phyloP scores from a whole-genome alignment of 2,329 filamentous ascomycete genomes.

The Proliferodiscus dingleyae region DNA sequence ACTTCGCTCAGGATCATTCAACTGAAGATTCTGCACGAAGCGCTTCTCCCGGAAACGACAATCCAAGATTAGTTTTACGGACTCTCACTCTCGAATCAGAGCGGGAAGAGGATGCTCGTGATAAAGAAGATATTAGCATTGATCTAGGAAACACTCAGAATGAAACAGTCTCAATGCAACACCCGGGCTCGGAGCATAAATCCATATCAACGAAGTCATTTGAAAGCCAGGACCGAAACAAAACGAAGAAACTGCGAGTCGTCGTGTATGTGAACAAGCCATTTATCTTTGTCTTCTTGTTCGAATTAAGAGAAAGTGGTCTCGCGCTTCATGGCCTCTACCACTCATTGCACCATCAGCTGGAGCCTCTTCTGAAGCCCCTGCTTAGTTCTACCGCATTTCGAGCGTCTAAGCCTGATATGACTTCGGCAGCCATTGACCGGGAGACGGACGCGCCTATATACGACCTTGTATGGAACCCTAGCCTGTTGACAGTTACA shows the following conservation, averaged over 20 bases:
- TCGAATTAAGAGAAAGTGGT: constrained; percentile 55
- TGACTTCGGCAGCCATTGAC: constrained; percentile 9
- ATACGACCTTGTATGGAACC: constrained; percentile 61
- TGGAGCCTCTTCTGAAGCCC: constrained; percentile 53
- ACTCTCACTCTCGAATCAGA: constrained; percentile 64
- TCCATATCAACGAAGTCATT: constrained; percentile 28
- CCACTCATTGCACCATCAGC: constrained; percentile 55
- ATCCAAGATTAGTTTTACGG: constrained; percentile 56
- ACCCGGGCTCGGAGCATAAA: constrained; percentile 22
- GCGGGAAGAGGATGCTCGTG: constrained; percentile 34
- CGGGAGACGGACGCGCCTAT: constrained; percentile 37
- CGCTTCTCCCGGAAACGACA: constrained; percentile 25
- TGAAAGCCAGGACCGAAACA: constrained; percentile 48
- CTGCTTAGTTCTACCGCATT: constrained; percentile 53
- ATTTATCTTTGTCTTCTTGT: constrained; percentile 75
- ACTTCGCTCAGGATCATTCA: neutral
- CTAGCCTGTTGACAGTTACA: constrained; percentile 49
- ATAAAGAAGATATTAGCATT: constrained; percentile 41
- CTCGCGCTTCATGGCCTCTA: constrained; percentile 53
- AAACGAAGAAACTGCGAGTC: constrained; percentile 56
- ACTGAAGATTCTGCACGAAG: constrained; percentile 1
- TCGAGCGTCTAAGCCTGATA: constrained; percentile 46
- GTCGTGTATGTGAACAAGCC: constrained; percentile 70
- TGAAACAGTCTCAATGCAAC: constrained; percentile 9
- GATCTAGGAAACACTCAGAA: constrained; percentile 35